Percentiles rank a stretch among this genome's conserved stretches.
These are phyloP conservation scores for Trichothecium roseum DNA, from an alignment of 2,329 filamentous ascomycete genomes.

Conservation along the genomic window DNA sequence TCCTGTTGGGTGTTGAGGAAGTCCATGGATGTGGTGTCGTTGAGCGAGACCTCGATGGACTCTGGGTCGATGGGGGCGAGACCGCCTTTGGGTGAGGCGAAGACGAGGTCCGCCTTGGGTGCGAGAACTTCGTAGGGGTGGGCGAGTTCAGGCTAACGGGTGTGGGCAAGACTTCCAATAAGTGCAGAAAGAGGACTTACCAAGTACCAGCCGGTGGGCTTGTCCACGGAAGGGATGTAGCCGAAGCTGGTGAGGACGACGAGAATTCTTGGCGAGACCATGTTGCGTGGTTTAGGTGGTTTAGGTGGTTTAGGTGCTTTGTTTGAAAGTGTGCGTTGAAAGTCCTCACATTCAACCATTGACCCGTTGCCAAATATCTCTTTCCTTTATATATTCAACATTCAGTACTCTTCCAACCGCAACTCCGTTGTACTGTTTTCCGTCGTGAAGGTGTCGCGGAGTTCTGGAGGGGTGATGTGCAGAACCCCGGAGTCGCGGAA, in stretches of 20 bases:
- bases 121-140: slow-evolving; percentile 52
- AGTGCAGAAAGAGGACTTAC: slow-evolving; percentile 25
- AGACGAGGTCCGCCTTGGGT: slow-evolving; percentile 40
- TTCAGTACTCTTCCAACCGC: no score
- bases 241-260: slow-evolving; percentile 58
- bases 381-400: no score
- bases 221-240: slow-evolving; percentile 34
- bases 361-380: no score
- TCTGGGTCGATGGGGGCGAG: slow-evolving; percentile 48
- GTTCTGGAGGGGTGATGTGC: no score
- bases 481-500: no score
- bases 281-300: no score
- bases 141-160: slow-evolving; percentile 45
- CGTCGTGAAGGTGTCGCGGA: no score
- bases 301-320: no score
- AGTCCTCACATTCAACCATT: no score
- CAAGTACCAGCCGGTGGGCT: slow-evolving; percentile 62
- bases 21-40: slow-evolving; percentile 36
- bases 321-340: no score
- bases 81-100: slow-evolving; percentile 54
- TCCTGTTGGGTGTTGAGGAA: slow-evolving; percentile 46
- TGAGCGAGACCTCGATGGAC: slow-evolving; percentile 44
- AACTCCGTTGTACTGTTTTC: no score
- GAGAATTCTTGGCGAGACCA: slow-evolving; percentile 46
- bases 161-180: neutral